Evolutionary conservation across 1,284 basidiomycete genomes (phyloP).

Genomic region (Rhodofomes roseus): DNA sequence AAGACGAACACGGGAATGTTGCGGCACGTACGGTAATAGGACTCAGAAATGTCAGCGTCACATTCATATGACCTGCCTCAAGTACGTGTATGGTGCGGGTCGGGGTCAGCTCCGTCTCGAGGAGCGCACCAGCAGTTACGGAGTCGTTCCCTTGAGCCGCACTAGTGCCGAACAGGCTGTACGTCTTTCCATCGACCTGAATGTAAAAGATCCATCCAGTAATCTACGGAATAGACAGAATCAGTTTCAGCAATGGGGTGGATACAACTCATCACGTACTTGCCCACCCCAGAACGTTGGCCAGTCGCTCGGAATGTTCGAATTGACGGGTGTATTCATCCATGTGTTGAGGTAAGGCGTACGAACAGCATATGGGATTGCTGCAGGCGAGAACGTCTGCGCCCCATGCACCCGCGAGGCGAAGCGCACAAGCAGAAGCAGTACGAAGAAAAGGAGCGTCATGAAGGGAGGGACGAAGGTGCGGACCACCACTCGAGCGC

Average conservation of each 20-base stretch:
- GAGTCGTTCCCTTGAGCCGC: neutral
- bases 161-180: neutral
- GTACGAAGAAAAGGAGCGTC: neutral
- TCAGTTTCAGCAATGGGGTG: no score
- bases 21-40: neutral
- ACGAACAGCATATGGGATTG: slow-evolving; percentile 54
- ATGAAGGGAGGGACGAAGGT: neutral
- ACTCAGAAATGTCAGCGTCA: neutral
- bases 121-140: neutral
- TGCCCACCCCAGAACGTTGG: neutral
- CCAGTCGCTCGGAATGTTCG: neutral
- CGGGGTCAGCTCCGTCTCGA: neutral
- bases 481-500: neutral
- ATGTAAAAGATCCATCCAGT: neutral
- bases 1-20: neutral
- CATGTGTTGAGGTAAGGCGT: slow-evolving; percentile 61
- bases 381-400: slow-evolving; percentile 45
- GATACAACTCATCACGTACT: no score
- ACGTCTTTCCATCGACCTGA: neutral
- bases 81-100: neutral
- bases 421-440: neutral
- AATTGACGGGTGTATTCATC: slow-evolving; percentile 26
- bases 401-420: neutral
- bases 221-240: no score
- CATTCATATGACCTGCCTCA: neutral